These are phyloP conservation scores for Chlorella sp. DNA, from an alignment of 139 green algal species.

Conservation along the genomic window DNA sequence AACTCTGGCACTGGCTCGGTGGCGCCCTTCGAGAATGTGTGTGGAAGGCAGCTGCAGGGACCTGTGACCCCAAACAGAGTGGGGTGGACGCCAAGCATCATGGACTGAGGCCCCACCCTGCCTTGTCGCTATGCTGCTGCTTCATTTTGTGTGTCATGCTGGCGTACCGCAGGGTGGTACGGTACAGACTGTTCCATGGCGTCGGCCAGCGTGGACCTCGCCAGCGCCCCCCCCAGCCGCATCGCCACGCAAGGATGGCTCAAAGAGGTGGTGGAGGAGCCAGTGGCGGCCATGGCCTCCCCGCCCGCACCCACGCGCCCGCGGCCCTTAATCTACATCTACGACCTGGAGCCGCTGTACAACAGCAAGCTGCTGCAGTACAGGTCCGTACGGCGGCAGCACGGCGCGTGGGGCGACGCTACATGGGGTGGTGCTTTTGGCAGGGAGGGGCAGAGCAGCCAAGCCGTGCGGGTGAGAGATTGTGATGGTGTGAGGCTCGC, in stretches of 20 bases:
- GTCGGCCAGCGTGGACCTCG: constrained; percentile 4
- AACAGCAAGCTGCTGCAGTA: constrained; percentile 37
- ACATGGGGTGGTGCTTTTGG: constrained; percentile 8
- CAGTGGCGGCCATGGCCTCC: constrained; percentile 7
- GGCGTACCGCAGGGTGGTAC: constrained; percentile 32
- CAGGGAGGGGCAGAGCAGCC: too few species aligned
- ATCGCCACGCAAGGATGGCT: not conserved
- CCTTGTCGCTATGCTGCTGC: too few species aligned
- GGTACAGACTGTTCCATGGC: constrained; percentile 51
- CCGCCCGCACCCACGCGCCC: constrained; percentile 5
- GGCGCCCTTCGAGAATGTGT: too few species aligned
- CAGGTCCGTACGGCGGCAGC: not conserved
- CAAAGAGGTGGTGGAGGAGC: constrained; percentile 4
- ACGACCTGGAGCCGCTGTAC: constrained; percentile 44
- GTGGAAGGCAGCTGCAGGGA: too few species aligned
- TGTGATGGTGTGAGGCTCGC: too few species aligned
- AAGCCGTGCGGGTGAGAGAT: not conserved
- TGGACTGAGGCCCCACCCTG: too few species aligned
- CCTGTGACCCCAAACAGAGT: too few species aligned
- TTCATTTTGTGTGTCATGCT: too few species aligned
- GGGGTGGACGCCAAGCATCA: too few species aligned
- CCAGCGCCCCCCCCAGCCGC: constrained; percentile 11
- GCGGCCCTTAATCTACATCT: constrained; percentile 45
- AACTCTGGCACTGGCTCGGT: too few species aligned
- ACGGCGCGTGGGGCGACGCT: not conserved